Conservation (phyloP, 345 rosid species). For the Cardamine resedifolia region DNA sequence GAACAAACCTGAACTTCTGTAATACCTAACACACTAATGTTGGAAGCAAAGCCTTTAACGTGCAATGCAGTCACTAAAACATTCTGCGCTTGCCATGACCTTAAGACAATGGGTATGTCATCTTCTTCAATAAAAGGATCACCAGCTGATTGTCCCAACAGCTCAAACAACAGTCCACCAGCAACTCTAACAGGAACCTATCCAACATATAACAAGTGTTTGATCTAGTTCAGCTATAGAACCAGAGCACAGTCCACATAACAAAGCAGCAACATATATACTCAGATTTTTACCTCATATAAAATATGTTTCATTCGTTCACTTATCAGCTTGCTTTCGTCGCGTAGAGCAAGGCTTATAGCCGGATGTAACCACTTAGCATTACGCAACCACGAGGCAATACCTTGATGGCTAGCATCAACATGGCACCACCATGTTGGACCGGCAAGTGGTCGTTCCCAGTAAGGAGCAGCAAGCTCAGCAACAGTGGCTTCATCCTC, state of each 20-base stretch:
- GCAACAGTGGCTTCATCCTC: slow-evolving; percentile 49
- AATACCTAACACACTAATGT: slow-evolving; percentile 54
- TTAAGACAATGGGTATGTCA: slow-evolving; percentile 58
- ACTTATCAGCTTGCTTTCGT: slow-evolving; percentile 59
- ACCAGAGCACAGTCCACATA: neutral
- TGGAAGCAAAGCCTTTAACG: slow-evolving; percentile 50
- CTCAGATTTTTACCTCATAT: slow-evolving; percentile 48
- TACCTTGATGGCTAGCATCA: slow-evolving; percentile 45
- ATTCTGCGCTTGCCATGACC: slow-evolving; percentile 67
- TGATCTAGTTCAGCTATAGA: neutral
- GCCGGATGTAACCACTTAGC: slow-evolving; percentile 68
- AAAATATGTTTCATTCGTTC: slow-evolving; percentile 67
- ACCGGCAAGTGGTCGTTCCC: slow-evolving; percentile 54
- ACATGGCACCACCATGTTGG: slow-evolving; percentile 78
- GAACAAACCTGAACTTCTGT: slow-evolving; percentile 61
- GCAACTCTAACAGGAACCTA: slow-evolving; percentile 71
- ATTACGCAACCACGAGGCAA: slow-evolving; percentile 49
- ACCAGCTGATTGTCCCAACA: slow-evolving; percentile 67
- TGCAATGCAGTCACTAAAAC: slow-evolving; percentile 57
- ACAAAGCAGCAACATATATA: neutral
- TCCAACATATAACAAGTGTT: slow-evolving; percentile 6
- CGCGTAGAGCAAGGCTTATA: slow-evolving; percentile 48
- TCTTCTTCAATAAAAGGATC: slow-evolving; percentile 60
- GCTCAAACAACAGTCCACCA: slow-evolving; percentile 70
- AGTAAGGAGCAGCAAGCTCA: slow-evolving; percentile 58